Evolutionary conservation across 805 yeast genomes (phyloP), one percentile per base, ranked within the genome.

Genomic region (Teunomyces kruisii): DNA sequence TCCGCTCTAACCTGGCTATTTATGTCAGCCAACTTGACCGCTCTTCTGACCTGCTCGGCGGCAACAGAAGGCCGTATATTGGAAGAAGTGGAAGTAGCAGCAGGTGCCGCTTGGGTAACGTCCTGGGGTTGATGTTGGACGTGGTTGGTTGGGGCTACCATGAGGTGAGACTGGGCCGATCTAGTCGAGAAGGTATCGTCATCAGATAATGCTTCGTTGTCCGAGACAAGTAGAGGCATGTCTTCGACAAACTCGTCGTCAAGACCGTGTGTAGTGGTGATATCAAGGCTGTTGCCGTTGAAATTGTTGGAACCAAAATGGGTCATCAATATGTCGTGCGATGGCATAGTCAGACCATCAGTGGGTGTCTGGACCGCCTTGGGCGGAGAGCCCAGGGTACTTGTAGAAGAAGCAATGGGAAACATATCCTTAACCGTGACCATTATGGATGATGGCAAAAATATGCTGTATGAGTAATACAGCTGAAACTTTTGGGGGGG

Each of bases 221-320:
- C 72, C 24, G 70, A 57, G 9, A 67, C 55, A 17, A 67, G 54
- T 26, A 58, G 56, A 8, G 72, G 72, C 38, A 66, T 55, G 44
- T 67, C 72, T 39, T 56, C 58, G 10, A 50, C 32, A 30, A 43
- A 30, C 16, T 42, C 42, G n/a, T 39, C 37, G 44, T 24, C 32
- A 16, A 38, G 36, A 22, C 38, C 33, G 26, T 29, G 30, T 16
- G 39, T 38, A 16, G 26, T 29, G 22, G 43, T 47, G 39, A 44
- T 43, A 10, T 31, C 46, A n/a, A 49, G 46, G 40, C 39, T 43
- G 41, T 39, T 39, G 29, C 26, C 29, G 24, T 35, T 22, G 14
- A n/a, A 16, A 27, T 30, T 31, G 16, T 30, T 39, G 40, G 26
- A 28, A 30, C 19, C 36, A 12, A 28, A 24, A 30, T 32, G 36